phyloP scores from a whole-genome alignment of 495 filamentous ascomycete genomes.

The Penicillium ochrochloron region DNA sequence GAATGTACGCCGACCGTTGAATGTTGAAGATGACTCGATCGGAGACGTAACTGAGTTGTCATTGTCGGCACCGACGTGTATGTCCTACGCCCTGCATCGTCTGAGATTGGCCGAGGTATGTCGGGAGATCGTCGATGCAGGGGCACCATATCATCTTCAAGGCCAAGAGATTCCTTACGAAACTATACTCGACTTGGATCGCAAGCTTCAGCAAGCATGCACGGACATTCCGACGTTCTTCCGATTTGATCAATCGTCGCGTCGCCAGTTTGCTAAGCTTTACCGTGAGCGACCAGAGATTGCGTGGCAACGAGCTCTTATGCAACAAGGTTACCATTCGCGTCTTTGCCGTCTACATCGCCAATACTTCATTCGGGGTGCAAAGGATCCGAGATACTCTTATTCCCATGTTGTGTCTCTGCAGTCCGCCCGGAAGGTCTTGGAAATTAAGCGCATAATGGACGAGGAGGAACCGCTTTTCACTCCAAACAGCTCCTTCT shows the following conservation, averaged over 20 bases:
- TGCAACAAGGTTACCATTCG: constrained; percentile 48
- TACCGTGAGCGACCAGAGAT: constrained; percentile 43
- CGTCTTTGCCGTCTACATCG: constrained; percentile 51
- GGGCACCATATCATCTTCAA: constrained; percentile 33
- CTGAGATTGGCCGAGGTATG: constrained; percentile 47
- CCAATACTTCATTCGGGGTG: constrained; percentile 45
- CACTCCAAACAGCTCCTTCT: constrained; percentile 32
- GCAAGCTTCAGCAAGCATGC: constrained; percentile 37
- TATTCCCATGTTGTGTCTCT: constrained; percentile 52
- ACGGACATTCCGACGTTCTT: constrained; percentile 38
- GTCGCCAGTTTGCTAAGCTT: constrained; percentile 36
- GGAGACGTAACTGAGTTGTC: constrained; percentile 7
- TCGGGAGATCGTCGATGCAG: constrained; percentile 46
- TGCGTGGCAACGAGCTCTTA: constrained; percentile 44
- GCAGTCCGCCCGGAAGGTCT: constrained; percentile 49
- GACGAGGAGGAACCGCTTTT: constrained; percentile 40
- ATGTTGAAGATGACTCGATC: constrained; percentile 34
- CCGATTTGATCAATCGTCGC: constrained; percentile 40
- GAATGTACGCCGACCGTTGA: constrained; percentile 43
- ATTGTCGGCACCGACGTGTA: constrained; percentile 40
- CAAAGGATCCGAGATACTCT: constrained; percentile 45
- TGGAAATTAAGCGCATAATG: constrained; percentile 46
- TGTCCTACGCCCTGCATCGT: constrained; percentile 50
- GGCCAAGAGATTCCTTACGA: constrained; percentile 42
- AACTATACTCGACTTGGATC: constrained; percentile 41